Conservation (phyloP, 2,329 filamentous ascomycete genomes). For the Colletotrichum scovillei region DNA sequence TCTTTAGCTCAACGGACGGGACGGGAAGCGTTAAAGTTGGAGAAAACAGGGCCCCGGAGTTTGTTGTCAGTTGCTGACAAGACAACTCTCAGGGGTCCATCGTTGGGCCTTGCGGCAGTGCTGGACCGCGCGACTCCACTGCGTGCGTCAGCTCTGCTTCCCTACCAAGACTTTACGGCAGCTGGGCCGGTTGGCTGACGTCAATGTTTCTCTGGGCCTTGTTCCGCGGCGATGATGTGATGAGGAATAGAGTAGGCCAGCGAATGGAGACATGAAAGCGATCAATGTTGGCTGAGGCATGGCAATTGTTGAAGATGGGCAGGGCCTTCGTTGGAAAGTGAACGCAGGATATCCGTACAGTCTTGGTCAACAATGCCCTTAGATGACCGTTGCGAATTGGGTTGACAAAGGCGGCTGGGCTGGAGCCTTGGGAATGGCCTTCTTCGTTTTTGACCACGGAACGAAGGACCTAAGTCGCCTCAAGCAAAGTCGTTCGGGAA, state of each 20-base stretch:
- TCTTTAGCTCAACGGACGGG: background rate
- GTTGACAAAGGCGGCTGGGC: too few relatives aligned
- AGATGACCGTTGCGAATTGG: too few relatives aligned
- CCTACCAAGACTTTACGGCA: slow-evolving; percentile 8
- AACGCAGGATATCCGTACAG: too few relatives aligned
- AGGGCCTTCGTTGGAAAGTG: background rate
- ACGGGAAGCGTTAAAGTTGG: background rate
- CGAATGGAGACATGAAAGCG: background rate
- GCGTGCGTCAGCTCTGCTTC: slow-evolving; percentile 20
- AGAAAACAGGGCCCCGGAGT: background rate
- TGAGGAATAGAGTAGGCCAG: background rate
- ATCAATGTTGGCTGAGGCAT: background rate
- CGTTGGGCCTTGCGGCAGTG: background rate
- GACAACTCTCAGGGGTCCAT: background rate
- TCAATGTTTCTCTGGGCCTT: background rate
- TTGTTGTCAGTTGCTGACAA: background rate
- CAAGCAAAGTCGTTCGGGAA: too few relatives aligned
- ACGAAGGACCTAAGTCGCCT: too few relatives aligned
- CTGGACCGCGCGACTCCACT: slow-evolving; percentile 4
- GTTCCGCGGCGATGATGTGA: too few relatives aligned
- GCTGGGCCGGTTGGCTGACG: slow-evolving; percentile 5
- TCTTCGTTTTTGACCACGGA: too few relatives aligned
- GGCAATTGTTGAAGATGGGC: background rate
- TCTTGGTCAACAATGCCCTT: too few relatives aligned
- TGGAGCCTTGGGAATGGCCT: too few relatives aligned